A percentile compares a stretch with the other conserved stretches of the same genome.
Conservation (phyloP, 139 green algal species). For the Auxenochlorella pyrenoidosa region DNA sequence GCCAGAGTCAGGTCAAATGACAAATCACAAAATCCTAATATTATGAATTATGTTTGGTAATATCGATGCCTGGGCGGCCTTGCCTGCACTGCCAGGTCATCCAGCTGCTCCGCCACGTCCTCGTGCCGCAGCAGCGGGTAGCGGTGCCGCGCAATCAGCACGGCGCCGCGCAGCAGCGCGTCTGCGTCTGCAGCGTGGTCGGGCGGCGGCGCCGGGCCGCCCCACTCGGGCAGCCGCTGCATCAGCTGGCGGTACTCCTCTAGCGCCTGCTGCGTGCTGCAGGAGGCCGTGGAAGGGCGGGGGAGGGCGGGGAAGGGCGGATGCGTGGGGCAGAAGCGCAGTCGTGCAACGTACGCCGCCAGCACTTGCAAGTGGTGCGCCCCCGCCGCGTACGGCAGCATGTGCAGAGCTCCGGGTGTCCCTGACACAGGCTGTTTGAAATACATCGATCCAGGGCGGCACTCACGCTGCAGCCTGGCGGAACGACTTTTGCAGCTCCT, state of each 20-base stretch:
- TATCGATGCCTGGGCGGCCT: too few species aligned
- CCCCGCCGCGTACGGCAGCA: too few species aligned
- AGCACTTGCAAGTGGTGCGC: too few species aligned
- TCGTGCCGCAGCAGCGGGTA: constrained; percentile 21
- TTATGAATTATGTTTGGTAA: too few species aligned
- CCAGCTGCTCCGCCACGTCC: constrained; percentile 18
- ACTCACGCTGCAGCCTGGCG: neutral
- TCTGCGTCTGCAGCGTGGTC: neutral
- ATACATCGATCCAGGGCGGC: too few species aligned
- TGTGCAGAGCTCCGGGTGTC: too few species aligned
- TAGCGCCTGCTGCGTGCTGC: constrained; percentile 14
- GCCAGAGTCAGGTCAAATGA: too few species aligned
- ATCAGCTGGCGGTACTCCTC: constrained; percentile 43
- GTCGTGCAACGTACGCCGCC: too few species aligned
- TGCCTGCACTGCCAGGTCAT: constrained; percentile 46
- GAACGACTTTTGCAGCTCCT: neutral
- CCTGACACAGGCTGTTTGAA: too few species aligned
- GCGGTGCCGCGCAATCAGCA: constrained; percentile 41
- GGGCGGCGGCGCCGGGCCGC: neutral
- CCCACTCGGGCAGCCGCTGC: neutral
- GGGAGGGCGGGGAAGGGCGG: neutral
- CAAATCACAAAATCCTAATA: too few species aligned
- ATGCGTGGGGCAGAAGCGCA: neutral
- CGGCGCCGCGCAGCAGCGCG: constrained; percentile 7
- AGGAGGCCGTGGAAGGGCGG: too few species aligned